phyloP scores from a whole-genome alignment of 202 grass and related monocot species.

The Panicum virgatum region DNA sequence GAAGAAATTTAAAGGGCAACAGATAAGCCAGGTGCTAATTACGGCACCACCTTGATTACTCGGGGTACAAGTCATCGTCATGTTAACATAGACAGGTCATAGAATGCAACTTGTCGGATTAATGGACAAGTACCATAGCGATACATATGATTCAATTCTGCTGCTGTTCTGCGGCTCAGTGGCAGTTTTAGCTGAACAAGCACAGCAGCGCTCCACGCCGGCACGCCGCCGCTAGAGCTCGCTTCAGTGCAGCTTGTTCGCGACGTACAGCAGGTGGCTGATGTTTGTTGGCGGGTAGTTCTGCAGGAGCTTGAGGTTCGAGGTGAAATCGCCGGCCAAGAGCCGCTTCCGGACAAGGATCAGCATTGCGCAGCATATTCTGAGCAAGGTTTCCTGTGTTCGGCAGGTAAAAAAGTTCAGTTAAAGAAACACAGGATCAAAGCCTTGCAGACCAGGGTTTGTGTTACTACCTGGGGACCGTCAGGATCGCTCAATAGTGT shows the following conservation, averaged over 20 bases:
- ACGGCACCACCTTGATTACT: background rate
- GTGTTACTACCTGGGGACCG: constrained; percentile 66
- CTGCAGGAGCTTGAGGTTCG: constrained; percentile 84
- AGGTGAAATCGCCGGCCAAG: constrained; percentile 70
- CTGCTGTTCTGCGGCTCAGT: background rate
- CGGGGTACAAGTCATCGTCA: background rate
- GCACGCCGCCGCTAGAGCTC: background rate
- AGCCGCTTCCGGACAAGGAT: constrained; percentile 82
- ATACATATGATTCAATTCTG: background rate
- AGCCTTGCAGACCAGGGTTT: constrained; percentile 3
- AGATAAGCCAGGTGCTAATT: background rate
- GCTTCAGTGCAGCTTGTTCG: constrained; percentile 74
- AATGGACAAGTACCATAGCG: background rate
- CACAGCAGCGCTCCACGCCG: background rate
- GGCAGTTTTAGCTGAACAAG: background rate
- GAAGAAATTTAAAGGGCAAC: too few relatives aligned
- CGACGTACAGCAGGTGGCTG: constrained; percentile 85
- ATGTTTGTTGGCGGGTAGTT: constrained; percentile 84
- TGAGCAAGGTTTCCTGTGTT: constrained; percentile 80
- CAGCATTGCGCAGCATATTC: constrained; percentile 97
- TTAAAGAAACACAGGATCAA: background rate
- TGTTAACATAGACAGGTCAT: background rate
- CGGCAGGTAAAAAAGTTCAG: constrained; percentile 4
- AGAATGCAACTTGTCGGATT: background rate
- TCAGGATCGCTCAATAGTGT: constrained; percentile 76